Evolutionary conservation across 2,329 filamentous ascomycete species (phyloP).

Genomic region (Botrytis deweyae): DNA sequence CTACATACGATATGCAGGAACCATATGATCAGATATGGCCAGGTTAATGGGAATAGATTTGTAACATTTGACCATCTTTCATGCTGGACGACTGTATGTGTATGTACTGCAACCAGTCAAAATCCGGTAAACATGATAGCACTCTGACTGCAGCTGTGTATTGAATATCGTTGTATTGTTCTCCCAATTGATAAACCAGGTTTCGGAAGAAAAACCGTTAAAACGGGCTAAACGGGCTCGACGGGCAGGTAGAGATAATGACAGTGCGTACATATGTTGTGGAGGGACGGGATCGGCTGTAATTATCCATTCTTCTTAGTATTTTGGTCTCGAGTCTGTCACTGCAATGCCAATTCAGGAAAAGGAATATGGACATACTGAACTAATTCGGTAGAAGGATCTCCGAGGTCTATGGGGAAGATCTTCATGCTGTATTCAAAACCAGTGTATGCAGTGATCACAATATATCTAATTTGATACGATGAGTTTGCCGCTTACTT

Average conservation of each 20-base stretch:
- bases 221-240: background rate
- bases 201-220: background rate
- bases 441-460: background rate
- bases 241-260: background rate
- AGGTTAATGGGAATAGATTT: background rate
- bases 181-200: background rate
- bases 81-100: background rate
- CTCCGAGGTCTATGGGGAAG: background rate
- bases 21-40: slow-evolving; percentile 14
- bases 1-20: slow-evolving; percentile 12
- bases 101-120: background rate
- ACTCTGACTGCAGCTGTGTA: background rate
- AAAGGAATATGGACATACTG: background rate
- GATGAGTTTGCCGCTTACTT: slow-evolving; percentile 6
- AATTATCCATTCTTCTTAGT: background rate
- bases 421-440: background rate
- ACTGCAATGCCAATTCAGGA: background rate
- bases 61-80: slow-evolving; percentile 1
- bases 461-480: background rate
- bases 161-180: background rate
- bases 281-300: background rate
- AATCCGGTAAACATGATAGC: background rate
- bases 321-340: background rate
- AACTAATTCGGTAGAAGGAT: background rate
- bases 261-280: background rate